Percentiles rank a stretch among this genome's conserved stretches.
Evolutionary conservation across 371 early-diverging fungal genomes (phyloP).

Genomic region (Globomyces sp.): DNA sequence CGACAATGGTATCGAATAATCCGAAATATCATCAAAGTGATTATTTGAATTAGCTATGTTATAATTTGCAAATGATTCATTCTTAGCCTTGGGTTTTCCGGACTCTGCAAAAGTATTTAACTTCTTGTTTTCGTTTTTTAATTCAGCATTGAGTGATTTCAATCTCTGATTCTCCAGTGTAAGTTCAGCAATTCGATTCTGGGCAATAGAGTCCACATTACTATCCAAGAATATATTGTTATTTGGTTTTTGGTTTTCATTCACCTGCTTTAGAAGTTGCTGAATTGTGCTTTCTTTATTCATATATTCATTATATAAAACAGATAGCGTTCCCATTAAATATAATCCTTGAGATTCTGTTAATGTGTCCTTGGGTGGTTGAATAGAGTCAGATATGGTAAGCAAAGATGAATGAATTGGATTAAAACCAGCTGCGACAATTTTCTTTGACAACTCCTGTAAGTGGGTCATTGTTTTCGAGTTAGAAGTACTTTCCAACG

Average conservation of each 20-base stretch:
- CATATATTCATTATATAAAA: neutral
- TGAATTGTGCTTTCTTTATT: conserved; percentile 12
- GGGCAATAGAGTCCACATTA: too few species aligned
- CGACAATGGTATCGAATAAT: too few species aligned
- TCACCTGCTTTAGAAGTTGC: conserved; percentile 1
- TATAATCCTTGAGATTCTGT: conserved; percentile 11
- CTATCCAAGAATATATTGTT: neutral
- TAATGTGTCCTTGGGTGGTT: conserved; percentile 10
- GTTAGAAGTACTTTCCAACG: too few species aligned
- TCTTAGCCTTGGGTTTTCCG: neutral
- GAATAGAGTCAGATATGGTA: neutral
- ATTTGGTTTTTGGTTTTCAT: conserved; percentile 6
- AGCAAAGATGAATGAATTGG: conserved; percentile 11
- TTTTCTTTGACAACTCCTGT: neutral
- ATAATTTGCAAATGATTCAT: neutral
- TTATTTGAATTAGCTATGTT: neutral
- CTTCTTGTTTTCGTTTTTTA: too few species aligned
- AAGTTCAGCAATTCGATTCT: too few species aligned
- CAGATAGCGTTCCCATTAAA: conserved; percentile 15
- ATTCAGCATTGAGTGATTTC: too few species aligned
- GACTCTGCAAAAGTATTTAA: too few species aligned
- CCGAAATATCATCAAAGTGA: too few species aligned
- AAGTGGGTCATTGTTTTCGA: too few species aligned
- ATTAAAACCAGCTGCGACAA: conserved; percentile 10
- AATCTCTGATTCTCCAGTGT: too few species aligned